Base-by-base conservation (phyloP, 2,329 filamentous ascomycete species). In the Neofusicoccum laricinum region DNA sequence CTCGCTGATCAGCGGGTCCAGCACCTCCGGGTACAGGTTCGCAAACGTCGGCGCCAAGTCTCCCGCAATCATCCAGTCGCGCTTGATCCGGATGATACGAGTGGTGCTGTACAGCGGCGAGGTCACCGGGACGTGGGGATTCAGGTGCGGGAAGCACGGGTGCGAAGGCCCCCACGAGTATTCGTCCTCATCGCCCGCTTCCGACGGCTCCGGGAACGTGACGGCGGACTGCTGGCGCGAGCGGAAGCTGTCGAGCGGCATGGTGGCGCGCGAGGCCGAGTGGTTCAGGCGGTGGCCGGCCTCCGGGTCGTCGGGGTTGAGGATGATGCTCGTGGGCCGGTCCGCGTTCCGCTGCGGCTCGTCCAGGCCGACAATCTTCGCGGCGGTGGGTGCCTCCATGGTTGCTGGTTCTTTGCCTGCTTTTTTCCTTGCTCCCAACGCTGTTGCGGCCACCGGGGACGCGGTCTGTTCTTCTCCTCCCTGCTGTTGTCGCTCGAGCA, bases 21-120 rank as follows among this genome's bases (percentile, higher is more conserved):
- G 82, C 65, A 99, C 96, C 74, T 99, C 95, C 0, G 95, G 95
- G 72, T 99, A 99, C 2, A 97, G 82, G 71, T 98, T 97, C 15
- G 92, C 95, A 74, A 96, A 98, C 0, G 93, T 92, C 0, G 95
- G 95, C 1, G 93, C 94, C 32, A 97, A 81, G 76, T 99, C 95
- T 40, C 94, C 95, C 66, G 89, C 86, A 34, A 93, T 78, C 78
- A 98, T 89, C 91, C 93, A 99, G 77, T 99, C 95, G 46, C 95
- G 86, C 65, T 89, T 88, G 67, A 99, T 90, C 15, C 95, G 89
- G 71, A 99, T 97, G 68, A 99, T 91, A 64, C 94, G 89, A 1
- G 95, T 99, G 6, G 84, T 87, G 50, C 84, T 78, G 72, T 92
- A 92, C 68, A 96, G 87, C 14, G 86, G 82, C 7, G 92, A 96